Conservation (phyloP, 2,329 filamentous ascomycete genomes). For the Scorias spongiosa region DNA sequence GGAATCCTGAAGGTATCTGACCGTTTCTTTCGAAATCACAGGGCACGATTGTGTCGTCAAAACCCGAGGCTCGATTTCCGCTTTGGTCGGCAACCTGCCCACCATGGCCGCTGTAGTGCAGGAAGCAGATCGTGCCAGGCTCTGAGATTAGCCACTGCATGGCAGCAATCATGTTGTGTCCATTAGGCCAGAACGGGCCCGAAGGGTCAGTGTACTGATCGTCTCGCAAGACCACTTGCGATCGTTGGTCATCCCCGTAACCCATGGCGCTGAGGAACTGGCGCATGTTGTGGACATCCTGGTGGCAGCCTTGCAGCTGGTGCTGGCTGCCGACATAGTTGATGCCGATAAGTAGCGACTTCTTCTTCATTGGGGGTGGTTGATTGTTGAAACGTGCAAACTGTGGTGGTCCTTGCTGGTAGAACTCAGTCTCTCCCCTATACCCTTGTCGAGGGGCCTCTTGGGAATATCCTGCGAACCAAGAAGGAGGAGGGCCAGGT, state of each 20-base stretch:
- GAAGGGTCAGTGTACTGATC: conserved; percentile 15
- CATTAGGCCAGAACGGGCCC: conserved; percentile 20
- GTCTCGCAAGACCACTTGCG: conserved; percentile 33
- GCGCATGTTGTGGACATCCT: conserved; percentile 34
- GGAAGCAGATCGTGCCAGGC: conserved; percentile 37
- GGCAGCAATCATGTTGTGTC: conserved; percentile 29
- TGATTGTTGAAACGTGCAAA: not conserved
- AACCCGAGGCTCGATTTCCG: conserved; percentile 12
- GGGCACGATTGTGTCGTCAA: conserved; percentile 17
- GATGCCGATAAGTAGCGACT: conserved; percentile 39
- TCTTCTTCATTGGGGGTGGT: conserved; percentile 14
- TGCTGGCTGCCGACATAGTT: conserved; percentile 34
- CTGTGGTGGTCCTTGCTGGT: not conserved
- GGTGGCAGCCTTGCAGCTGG: conserved; percentile 32
- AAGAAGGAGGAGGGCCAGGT: not conserved
- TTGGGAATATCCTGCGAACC: not conserved
- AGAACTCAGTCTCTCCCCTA: not conserved
- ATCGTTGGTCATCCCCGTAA: conserved; percentile 25
- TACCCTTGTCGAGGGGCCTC: not conserved
- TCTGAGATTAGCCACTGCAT: conserved; percentile 43
- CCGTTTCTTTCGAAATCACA: conserved; percentile 29
- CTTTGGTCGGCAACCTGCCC: conserved; percentile 35
- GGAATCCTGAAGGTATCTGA: conserved; percentile 36
- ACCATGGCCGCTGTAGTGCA: conserved; percentile 46
- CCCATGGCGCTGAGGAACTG: conserved; percentile 30